These are phyloP conservation scores for Chytriomyces hyalinus DNA, from an alignment of 192 early-diverging fungal genomes.

Conservation along the genomic window DNA sequence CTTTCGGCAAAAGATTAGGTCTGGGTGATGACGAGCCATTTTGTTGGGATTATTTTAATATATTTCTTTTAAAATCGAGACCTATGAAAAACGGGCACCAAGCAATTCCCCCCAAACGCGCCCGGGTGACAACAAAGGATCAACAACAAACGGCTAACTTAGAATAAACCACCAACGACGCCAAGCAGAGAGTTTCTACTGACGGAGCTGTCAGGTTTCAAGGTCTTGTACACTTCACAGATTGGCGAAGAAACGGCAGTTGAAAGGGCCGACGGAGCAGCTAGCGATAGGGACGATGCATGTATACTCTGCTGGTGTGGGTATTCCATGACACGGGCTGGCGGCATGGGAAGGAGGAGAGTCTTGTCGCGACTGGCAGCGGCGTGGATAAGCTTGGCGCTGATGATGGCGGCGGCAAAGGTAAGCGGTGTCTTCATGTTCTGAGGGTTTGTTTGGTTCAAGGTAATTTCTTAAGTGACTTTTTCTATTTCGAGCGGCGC, in stretches of 20 bases:
- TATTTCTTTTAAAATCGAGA: no score
- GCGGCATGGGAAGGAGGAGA: background rate
- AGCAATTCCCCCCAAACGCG: no score
- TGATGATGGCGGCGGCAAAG: slow-evolving; percentile 10
- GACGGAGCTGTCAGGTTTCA: no score
- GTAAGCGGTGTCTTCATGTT: background rate
- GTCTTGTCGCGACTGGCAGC: background rate
- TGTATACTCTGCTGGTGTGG: background rate
- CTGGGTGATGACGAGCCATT: slow-evolving; percentile 62
- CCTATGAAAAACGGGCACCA: no score
- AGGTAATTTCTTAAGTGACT: background rate
- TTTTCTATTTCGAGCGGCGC: background rate
- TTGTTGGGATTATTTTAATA: background rate
- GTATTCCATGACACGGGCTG: background rate
- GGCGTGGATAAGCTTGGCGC: background rate
- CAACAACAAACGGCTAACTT: no score
- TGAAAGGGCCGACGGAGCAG: background rate
- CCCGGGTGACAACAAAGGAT: no score
- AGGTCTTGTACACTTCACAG: background rate
- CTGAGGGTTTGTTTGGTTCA: background rate
- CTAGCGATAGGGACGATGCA: background rate
- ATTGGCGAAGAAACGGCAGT: background rate
- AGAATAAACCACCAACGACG: no score
- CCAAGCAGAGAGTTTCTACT: no score
- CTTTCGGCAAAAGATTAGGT: slow-evolving; percentile 95